These are phyloP conservation scores for Pinus tabuliformis DNA, from an alignment of 75 land plant genomes.

Conservation along the genomic window DNA sequence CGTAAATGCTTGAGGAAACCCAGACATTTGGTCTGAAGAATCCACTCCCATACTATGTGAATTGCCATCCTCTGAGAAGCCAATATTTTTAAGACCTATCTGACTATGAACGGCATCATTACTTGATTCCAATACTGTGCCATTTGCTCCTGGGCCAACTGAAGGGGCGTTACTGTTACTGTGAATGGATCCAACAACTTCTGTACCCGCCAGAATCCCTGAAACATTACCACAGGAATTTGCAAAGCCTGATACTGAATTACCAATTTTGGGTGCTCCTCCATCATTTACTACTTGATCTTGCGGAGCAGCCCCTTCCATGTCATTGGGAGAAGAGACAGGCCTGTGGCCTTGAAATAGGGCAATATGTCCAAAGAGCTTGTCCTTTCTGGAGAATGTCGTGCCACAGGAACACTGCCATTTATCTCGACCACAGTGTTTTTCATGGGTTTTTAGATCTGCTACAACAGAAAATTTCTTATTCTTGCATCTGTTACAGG, in stretches of 20 bases:
- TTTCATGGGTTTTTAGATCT: constrained; percentile 87
- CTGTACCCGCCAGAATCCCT: constrained; percentile 1
- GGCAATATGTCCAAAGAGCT: constrained; percentile 74
- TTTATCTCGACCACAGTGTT: constrained; percentile 81
- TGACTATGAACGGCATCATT: not conserved
- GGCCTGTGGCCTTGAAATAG: constrained; percentile 83
- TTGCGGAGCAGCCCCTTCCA: constrained; percentile 11
- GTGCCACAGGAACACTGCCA: constrained; percentile 96
- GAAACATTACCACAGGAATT: not conserved
- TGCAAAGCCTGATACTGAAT: constrained; percentile 2
- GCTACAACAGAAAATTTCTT: constrained; percentile 86
- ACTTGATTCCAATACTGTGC: not conserved
- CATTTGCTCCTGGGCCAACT: not conserved
- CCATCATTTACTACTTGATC: constrained; percentile 2
- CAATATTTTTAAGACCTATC: constrained; percentile 1
- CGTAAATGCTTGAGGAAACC: constrained; percentile 5
- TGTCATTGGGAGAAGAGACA: constrained; percentile 43
- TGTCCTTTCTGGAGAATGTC: constrained; percentile 84
- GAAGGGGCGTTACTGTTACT: not conserved
- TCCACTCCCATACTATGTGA: not conserved
- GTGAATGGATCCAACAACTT: not conserved
- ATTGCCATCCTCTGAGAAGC: not conserved
- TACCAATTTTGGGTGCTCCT: not conserved
- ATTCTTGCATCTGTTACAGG: constrained; percentile 66
- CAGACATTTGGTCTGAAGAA: not conserved